Evolutionary conservation across 768 basidiomycete genomes (phyloP).

Genomic region (Lentinula lateritia): DNA sequence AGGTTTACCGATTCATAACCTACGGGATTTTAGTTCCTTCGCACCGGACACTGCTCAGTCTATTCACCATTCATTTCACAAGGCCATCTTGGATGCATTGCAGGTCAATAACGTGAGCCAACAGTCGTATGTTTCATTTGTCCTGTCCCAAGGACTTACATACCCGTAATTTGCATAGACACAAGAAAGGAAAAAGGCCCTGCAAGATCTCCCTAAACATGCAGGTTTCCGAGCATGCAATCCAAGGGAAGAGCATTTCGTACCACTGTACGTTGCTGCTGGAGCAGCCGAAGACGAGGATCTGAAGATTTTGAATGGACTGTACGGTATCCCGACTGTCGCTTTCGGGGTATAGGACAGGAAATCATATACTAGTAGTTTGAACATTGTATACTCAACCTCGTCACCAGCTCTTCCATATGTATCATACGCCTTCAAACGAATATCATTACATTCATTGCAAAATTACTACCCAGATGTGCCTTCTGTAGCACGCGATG

Average conservation of each 20-base stretch:
- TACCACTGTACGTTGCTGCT: constrained; percentile 73
- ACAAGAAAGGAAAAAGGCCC: constrained; percentile 45
- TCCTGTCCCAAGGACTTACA: background rate
- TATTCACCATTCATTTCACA: constrained; percentile 50
- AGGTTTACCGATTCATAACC: constrained; percentile 64
- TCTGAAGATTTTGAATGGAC: constrained; percentile 40
- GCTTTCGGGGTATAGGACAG: constrained; percentile 50
- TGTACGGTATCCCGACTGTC: constrained; percentile 59
- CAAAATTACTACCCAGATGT: constrained; percentile 2
- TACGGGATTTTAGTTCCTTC: constrained; percentile 49
- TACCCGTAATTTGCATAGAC: constrained; percentile 26
- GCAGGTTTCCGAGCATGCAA: constrained; percentile 61
- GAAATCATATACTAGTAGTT: background rate
- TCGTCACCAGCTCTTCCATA: no score
- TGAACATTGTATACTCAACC: background rate
- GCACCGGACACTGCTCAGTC: constrained; percentile 41
- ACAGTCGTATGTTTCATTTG: background rate
- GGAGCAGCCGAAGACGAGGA: constrained; percentile 62
- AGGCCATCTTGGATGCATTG: constrained; percentile 55
- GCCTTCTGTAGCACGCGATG: constrained; percentile 42
- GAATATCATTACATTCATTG: background rate
- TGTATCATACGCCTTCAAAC: background rate
- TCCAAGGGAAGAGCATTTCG: constrained; percentile 76
- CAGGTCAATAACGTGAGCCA: constrained; percentile 40
- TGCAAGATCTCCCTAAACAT: constrained; percentile 52